A percentile compares a stretch with the other conserved stretches of the same genome.
These are phyloP conservation scores for Penicillium cosmopolitanum DNA, from an alignment of 495 filamentous ascomycete genomes.

Conservation along the genomic window DNA sequence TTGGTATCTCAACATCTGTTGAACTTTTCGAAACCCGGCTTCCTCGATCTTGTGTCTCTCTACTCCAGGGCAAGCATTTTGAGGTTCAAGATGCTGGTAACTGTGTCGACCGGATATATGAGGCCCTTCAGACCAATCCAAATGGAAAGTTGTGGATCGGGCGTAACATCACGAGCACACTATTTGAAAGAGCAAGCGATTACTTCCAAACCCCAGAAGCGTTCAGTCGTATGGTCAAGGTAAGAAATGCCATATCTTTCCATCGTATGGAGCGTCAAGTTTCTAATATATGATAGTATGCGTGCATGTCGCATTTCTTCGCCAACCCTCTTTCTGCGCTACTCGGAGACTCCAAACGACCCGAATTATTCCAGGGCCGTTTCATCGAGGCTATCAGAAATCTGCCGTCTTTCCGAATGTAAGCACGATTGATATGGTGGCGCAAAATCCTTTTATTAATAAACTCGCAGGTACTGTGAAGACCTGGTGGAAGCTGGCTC, in stretches of 20 bases:
- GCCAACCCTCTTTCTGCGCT: constrained; percentile 83
- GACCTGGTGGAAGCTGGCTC: constrained; percentile 46
- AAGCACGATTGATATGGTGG: constrained; percentile 14
- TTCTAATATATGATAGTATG: constrained; percentile 61
- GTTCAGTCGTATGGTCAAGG: constrained; percentile 80
- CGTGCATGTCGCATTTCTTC: constrained; percentile 96
- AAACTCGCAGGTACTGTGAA: constrained; percentile 46
- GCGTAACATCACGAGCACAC: constrained; percentile 57
- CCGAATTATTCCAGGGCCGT: constrained; percentile 41
- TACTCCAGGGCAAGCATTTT: constrained; percentile 78
- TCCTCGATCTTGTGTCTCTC: constrained; percentile 70
- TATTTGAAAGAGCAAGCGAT: constrained; percentile 80
- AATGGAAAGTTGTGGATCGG: constrained; percentile 69
- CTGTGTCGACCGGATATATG: constrained; percentile 79
- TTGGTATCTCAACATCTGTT: constrained; percentile 89
- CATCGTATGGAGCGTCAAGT: background rate
- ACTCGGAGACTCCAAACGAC: constrained; percentile 42
- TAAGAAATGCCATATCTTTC: constrained; percentile 35
- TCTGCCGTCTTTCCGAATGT: constrained; percentile 77
- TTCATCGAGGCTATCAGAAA: constrained; percentile 78
- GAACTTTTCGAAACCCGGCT: constrained; percentile 87
- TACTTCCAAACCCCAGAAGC: constrained; percentile 84
- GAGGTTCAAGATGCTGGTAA: constrained; percentile 77
- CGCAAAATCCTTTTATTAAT: constrained; percentile 6
- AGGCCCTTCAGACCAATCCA: constrained; percentile 60